A percentile compares a stretch with the other conserved stretches of the same genome.
Evolutionary conservation across 441 rosid species (phyloP).

Genomic region (Gossypium schwendimanii): DNA sequence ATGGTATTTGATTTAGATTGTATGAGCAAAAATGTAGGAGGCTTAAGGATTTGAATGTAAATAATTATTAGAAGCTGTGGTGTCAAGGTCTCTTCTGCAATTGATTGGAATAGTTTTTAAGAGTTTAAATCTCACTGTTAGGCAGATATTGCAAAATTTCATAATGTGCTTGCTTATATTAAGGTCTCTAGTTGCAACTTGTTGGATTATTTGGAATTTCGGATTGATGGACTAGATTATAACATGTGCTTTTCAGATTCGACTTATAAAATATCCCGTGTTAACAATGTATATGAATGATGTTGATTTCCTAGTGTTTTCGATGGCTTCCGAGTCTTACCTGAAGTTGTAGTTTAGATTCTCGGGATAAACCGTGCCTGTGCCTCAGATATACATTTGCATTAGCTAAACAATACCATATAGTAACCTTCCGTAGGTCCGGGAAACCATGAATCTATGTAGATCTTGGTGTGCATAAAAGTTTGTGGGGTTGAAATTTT

Average conservation of each 20-base stretch:
- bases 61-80: not conserved
- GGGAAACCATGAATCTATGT: not conserved
- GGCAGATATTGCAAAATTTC: not conserved
- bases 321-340: not conserved
- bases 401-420: too few species aligned
- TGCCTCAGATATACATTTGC: too few species aligned
- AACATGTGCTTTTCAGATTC: not conserved
- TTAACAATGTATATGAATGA: not conserved
- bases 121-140: constrained; percentile 1
- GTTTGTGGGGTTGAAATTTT: not conserved
- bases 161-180: not conserved
- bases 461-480: too few species aligned
- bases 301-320: not conserved
- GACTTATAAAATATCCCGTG: not conserved
- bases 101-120: not conserved
- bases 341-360: not conserved
- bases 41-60: not conserved
- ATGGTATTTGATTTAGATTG: not conserved
- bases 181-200: not conserved
- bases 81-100: not conserved
- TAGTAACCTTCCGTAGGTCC: not conserved
- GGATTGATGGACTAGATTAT: not conserved
- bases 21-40: not conserved
- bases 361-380: not conserved
- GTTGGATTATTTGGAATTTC: not conserved